Conservation (phyloP, 1,284 basidiomycete species). For the Mycena sp. region DNA sequence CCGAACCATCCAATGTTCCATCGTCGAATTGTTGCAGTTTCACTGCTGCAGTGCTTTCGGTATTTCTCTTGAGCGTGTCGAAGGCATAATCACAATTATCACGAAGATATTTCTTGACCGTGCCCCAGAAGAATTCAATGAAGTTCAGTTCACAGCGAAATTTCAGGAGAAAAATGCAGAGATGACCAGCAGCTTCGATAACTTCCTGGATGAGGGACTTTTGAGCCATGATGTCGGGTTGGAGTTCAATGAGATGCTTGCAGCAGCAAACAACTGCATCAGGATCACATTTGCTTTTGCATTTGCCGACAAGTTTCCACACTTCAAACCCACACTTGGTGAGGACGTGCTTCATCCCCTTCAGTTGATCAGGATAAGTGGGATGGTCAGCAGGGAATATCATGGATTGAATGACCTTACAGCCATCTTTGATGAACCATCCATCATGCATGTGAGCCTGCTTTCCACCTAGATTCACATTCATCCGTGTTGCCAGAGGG, state of each 20-base stretch:
- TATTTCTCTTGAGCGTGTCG: slow-evolving; percentile 34
- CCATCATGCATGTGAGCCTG: slow-evolving; percentile 44
- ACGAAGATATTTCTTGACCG: slow-evolving; percentile 39
- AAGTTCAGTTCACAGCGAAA: slow-evolving; percentile 26
- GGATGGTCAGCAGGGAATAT: slow-evolving; percentile 42
- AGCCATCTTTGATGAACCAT: slow-evolving; percentile 40
- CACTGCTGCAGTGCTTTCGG: slow-evolving; percentile 35
- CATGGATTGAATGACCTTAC: slow-evolving; percentile 44
- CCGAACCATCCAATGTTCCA: slow-evolving; percentile 36
- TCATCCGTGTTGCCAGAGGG: slow-evolving; percentile 46
- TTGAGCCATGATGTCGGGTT: slow-evolving; percentile 36
- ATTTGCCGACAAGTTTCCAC: slow-evolving; percentile 35
- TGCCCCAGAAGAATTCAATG: slow-evolving; percentile 41
- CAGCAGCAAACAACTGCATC: slow-evolving; percentile 35
- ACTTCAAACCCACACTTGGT: slow-evolving; percentile 40
- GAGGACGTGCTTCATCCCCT: slow-evolving; percentile 47
- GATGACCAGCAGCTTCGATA: slow-evolving; percentile 37
- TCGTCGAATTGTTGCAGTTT: slow-evolving; percentile 34
- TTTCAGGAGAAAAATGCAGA: slow-evolving; percentile 29
- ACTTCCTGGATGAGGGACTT: slow-evolving; percentile 38
- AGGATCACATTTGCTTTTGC: slow-evolving; percentile 32
- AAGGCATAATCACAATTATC: slow-evolving; percentile 39
- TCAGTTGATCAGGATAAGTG: slow-evolving; percentile 39
- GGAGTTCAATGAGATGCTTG: slow-evolving; percentile 35
- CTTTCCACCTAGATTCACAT: slow-evolving; percentile 47